Base-by-base conservation (phyloP, 176 grass and related monocot genomes). In the Echinochloa phyllopogon region DNA sequence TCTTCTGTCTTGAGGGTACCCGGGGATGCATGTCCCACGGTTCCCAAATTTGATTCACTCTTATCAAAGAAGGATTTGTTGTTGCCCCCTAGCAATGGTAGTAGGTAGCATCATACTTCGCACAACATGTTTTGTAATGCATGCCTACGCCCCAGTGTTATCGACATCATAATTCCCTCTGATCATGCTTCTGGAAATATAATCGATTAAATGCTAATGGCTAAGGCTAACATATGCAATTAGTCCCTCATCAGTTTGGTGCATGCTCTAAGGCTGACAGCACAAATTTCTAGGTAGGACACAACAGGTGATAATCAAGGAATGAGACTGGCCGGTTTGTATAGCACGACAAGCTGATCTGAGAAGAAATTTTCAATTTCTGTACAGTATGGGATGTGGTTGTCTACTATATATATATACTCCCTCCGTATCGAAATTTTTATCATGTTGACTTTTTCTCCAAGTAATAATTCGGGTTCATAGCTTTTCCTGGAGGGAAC, bases 41-140 rank as follows among this genome's bases (percentile, higher is more conserved):
- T n/a, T n/a, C 80, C 89, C 69, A 74, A 83, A 63, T 87, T 87
- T 68, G 51, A 84, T 87, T 62, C 80, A 80, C 48, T 87, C 84
- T 90, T 87, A 83, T 67, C 74, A 62, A 52, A 48, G 23, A 62
- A 63, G 85, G 85, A 80, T 91, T 87, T 91, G 75, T 23, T 63
- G 75, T 80, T 84, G 85, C 80, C 69, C 69, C 72, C 80, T 84
- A 84, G 87, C 51, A 80, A 42, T 75, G 80, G 75, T 91, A 91
- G 80, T 91, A 91, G 85, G 89, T 87, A 80, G 89, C 75, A 91
- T 75, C 80, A 91, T 91, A 75, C 74, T 79, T 90, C 74, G 80
- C n/a, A 75, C 74, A 79, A 4, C 67, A 80, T 83, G 68, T 80
- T 83, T 78, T 87, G 84, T 83, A 87, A 87, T 83, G 80, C 74